Evolutionary conservation across 805 yeast genomes (phyloP).

Genomic region (Ogataea zsoltii): DNA sequence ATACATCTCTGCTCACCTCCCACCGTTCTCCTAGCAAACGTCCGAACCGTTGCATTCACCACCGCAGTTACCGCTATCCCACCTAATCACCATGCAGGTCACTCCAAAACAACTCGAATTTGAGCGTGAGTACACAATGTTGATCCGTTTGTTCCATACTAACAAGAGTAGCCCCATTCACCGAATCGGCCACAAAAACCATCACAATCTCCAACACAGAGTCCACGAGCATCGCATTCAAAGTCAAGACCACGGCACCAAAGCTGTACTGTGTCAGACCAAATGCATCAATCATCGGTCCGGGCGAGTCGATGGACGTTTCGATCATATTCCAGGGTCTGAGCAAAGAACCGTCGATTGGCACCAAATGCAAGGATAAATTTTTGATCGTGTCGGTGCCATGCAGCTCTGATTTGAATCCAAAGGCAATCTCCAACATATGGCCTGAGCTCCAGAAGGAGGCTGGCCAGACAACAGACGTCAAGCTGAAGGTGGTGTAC

Average conservation of each 20-base stretch:
- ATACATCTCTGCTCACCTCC: too few species aligned
- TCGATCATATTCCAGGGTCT: constrained; percentile 86
- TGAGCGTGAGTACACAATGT: constrained; percentile 56
- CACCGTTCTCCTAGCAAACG: too few species aligned
- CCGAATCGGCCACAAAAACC: constrained; percentile 66
- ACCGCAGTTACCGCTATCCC: not conserved
- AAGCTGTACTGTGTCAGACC: constrained; percentile 94
- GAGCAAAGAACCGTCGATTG: constrained; percentile 69
- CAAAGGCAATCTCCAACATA: constrained; percentile 57
- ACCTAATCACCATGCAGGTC: constrained; percentile 54
- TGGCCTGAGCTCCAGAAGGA: constrained; percentile 77
- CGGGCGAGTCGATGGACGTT: constrained; percentile 73
- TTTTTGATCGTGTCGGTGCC: constrained; percentile 88
- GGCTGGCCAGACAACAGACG: constrained; percentile 32
- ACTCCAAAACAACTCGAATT: constrained; percentile 73
- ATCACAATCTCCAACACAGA: constrained; percentile 57
- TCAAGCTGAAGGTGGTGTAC: constrained; percentile 35
- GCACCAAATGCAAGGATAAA: constrained; percentile 85
- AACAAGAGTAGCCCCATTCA: constrained; percentile 63
- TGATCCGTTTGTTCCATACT: not conserved
- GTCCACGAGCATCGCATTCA: constrained; percentile 64
- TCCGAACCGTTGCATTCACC: too few species aligned
- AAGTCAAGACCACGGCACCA: constrained; percentile 98
- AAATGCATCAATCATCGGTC: constrained; percentile 76
- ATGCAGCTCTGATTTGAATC: constrained; percentile 57